Evolutionary conservation across 139 green algal genomes (phyloP).

Genomic region (Pseudopediastrum boryanum): DNA sequence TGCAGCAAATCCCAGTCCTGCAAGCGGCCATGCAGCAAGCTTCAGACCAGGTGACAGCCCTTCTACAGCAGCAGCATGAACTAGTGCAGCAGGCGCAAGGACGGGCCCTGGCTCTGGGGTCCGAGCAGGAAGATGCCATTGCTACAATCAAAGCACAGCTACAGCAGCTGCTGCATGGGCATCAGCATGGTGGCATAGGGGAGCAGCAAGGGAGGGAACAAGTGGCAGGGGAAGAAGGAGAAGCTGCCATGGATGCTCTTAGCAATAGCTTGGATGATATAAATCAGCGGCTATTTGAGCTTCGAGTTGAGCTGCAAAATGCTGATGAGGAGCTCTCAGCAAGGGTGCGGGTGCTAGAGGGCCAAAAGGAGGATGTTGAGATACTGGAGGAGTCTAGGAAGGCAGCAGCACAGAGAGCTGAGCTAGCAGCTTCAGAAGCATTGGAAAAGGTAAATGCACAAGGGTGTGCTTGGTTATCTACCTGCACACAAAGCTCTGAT

Average conservation of each 20-base stretch:
- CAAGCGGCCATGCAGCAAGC: too few relatives aligned
- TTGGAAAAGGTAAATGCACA: constrained; percentile 37
- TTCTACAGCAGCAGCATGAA: neutral
- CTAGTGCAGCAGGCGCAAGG: neutral
- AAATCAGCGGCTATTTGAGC: constrained; percentile 8
- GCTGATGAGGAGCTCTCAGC: neutral
- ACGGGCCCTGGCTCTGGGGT: too few relatives aligned
- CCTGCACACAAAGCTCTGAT: too few relatives aligned
- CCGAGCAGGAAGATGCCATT: too few relatives aligned
- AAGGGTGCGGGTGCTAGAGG: neutral
- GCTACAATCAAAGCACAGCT: too few relatives aligned
- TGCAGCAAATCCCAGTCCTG: too few relatives aligned
- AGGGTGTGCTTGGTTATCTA: too few relatives aligned
- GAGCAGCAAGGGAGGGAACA: neutral
- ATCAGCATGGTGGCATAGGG: neutral
- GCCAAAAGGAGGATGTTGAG: constrained; percentile 1
- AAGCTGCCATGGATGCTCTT: neutral
- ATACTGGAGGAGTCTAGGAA: constrained; percentile 29
- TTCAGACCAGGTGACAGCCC: too few relatives aligned
- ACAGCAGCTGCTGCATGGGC: neutral
- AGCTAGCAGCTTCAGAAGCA: constrained; percentile 21
- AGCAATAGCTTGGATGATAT: constrained; percentile 21
- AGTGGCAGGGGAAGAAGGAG: neutral
- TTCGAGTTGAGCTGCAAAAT: constrained; percentile 34
- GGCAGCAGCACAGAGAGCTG: constrained; percentile 17